Evolutionary conservation across 352 stramenopile species (phyloP).

Genomic region (Saprolegnia diclina): DNA sequence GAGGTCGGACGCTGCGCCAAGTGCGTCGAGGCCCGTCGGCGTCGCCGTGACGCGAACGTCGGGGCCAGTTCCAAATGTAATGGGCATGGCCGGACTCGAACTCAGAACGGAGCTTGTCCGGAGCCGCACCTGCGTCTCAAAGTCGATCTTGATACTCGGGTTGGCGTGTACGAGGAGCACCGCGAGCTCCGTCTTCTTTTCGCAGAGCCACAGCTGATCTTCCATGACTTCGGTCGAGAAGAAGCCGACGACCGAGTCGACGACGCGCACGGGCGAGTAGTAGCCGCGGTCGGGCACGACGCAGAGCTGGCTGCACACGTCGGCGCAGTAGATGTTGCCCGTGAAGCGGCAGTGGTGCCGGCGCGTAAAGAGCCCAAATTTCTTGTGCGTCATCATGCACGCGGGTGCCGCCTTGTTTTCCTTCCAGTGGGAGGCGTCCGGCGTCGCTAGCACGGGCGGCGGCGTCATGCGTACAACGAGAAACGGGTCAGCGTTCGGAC

Average conservation of each 20-base stretch:
- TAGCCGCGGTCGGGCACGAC: slow-evolving; percentile 76
- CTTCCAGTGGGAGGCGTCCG: slow-evolving; percentile 76
- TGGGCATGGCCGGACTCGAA: slow-evolving; percentile 51
- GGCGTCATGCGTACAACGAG: slow-evolving; percentile 58
- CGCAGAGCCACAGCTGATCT: slow-evolving; percentile 67
- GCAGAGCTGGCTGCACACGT: slow-evolving; percentile 72
- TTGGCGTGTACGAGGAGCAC: slow-evolving; percentile 80
- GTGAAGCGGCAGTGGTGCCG: slow-evolving; percentile 84
- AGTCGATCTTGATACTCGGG: slow-evolving; percentile 63
- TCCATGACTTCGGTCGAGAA: slow-evolving; percentile 81
- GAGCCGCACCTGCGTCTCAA: slow-evolving; percentile 56
- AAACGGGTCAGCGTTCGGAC: slow-evolving; percentile 72
- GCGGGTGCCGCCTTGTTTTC: slow-evolving; percentile 80
- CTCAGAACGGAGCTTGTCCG: slow-evolving; percentile 46
- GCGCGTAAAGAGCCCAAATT: slow-evolving; percentile 83
- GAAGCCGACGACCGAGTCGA: slow-evolving; percentile 65
- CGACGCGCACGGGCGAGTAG: slow-evolving; percentile 72
- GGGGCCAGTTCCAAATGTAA: slow-evolving; percentile 44
- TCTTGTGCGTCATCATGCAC: slow-evolving; percentile 81
- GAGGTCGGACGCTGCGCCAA: slow-evolving; percentile 5
- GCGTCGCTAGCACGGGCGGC: slow-evolving; percentile 46
- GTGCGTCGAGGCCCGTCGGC: background rate
- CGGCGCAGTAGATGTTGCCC: slow-evolving; percentile 81
- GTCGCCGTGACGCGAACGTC: slow-evolving; percentile 38
- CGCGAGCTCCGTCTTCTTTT: slow-evolving; percentile 85